These are phyloP conservation scores for Yamadazyma trypodendri DNA, from an alignment of 1,139 yeast species.

Conservation along the genomic window DNA sequence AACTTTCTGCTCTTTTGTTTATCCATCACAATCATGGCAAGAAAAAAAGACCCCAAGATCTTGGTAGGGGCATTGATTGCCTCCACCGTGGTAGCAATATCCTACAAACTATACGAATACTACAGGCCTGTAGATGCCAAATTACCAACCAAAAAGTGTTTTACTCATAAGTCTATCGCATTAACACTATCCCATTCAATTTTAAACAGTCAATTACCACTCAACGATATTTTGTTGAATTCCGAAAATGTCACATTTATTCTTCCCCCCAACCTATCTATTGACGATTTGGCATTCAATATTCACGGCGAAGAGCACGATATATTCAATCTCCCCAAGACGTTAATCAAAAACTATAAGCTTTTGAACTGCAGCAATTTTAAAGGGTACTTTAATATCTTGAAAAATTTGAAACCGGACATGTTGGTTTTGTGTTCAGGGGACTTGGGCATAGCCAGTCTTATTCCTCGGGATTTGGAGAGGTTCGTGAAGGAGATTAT, in stretches of 20 bases:
- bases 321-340: constrained; percentile 16
- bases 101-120: constrained; percentile 34
- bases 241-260: constrained; percentile 46
- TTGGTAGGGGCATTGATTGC: constrained; percentile 40
- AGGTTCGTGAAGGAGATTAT: constrained; percentile 41
- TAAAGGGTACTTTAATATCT: constrained; percentile 41
- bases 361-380: constrained; percentile 42
- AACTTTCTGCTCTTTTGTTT: not conserved
- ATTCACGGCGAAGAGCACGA: constrained; percentile 5
- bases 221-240: constrained; percentile 37
- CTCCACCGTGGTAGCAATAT: constrained; percentile 34
- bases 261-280: constrained; percentile 44
- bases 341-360: constrained; percentile 36
- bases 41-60: constrained; percentile 27
- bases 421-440: constrained; percentile 42
- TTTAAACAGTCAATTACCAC: constrained; percentile 38
- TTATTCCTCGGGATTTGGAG: constrained; percentile 37
- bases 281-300: constrained; percentile 35
- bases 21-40: constrained; percentile 9
- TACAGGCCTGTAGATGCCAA: constrained; percentile 6
- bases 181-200: constrained; percentile 46
- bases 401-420: constrained; percentile 46
- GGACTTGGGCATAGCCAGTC: constrained; percentile 38
- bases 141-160: constrained; percentile 17
- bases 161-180: constrained; percentile 38